A percentile compares a stretch with the other conserved stretches of the same genome.
Conservation (phyloP, 2,329 filamentous ascomycete genomes). For the Leptographium flavum region DNA sequence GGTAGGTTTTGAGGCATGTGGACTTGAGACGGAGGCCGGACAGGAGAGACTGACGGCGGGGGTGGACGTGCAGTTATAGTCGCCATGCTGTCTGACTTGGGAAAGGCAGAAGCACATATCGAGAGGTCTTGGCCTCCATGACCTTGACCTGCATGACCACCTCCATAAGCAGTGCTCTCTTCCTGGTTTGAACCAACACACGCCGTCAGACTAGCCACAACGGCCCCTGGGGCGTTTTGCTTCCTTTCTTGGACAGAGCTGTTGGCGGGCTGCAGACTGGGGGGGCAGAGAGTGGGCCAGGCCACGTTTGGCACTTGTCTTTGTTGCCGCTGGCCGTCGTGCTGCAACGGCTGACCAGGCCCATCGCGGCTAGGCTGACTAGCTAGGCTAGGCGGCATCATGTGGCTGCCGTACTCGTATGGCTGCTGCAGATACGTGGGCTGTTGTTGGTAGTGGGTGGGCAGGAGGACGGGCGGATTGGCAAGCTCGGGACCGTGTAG, state of each 20-base stretch:
- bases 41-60: neutral
- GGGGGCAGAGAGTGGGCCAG: neutral
- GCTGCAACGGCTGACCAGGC: neutral
- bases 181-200: neutral
- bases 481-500: neutral
- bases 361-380: neutral
- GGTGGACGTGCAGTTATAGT: conserved; percentile 7
- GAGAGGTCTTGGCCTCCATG: conserved; percentile 19
- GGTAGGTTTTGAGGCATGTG: too few species aligned
- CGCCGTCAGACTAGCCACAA: neutral
- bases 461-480: neutral
- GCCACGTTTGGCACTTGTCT: neutral
- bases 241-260: neutral
- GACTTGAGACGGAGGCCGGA: conserved; percentile 1
- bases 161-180: too few species aligned
- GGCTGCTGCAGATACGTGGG: neutral
- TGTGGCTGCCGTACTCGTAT: neutral
- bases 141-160: conserved; percentile 15
- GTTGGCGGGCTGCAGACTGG: neutral
- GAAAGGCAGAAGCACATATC: conserved; percentile 8
- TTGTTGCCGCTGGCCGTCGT: conserved; percentile 1
- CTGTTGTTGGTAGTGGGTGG: neutral
- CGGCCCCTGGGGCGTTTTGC: neutral
- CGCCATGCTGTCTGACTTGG: conserved; percentile 5
- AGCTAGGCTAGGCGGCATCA: neutral